Evolutionary conservation across 2,329 filamentous ascomycete genomes (phyloP).

Genomic region (Xylariaceae sp.): DNA sequence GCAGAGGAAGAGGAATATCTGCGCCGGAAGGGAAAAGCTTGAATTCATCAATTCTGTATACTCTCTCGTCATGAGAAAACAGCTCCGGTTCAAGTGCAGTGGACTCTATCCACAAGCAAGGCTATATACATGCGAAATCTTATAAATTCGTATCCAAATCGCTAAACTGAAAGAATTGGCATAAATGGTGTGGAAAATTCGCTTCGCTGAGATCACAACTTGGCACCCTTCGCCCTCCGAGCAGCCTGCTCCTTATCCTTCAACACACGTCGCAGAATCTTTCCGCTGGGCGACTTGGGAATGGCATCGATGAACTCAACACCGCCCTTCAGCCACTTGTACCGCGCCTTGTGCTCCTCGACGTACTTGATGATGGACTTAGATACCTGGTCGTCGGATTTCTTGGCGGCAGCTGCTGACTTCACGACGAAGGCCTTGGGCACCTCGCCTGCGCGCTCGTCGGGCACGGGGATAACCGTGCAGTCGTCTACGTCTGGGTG

Average conservation of each 20-base stretch:
- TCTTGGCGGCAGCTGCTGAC: constrained; percentile 33
- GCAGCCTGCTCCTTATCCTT: constrained; percentile 63
- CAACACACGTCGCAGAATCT: constrained; percentile 58
- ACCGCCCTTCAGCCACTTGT: constrained; percentile 52
- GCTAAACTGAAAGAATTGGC: background rate
- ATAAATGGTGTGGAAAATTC: background rate
- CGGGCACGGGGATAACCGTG: constrained; percentile 68
- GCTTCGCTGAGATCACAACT: constrained; percentile 40
- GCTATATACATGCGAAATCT: too few relatives aligned
- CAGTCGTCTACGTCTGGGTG: constrained; percentile 73
- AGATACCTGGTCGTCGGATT: constrained; percentile 35
- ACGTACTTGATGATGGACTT: constrained; percentile 49
- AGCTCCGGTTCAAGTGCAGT: too few relatives aligned
- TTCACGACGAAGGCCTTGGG: constrained; percentile 65
- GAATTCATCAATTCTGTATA: constrained; percentile 10
- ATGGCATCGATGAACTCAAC: constrained; percentile 53
- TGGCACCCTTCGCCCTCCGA: constrained; percentile 54
- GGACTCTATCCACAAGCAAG: too few relatives aligned
- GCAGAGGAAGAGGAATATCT: constrained; percentile 63
- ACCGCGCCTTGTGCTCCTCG: constrained; percentile 50
- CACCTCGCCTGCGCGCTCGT: constrained; percentile 57
- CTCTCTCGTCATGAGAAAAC: too few relatives aligned
- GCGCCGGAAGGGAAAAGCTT: constrained; percentile 54
- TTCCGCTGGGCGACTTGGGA: constrained; percentile 60
- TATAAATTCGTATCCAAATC: background rate